phyloP scores from a whole-genome alignment of 83 land plant species.

The Isoetes engelmannii region DNA sequence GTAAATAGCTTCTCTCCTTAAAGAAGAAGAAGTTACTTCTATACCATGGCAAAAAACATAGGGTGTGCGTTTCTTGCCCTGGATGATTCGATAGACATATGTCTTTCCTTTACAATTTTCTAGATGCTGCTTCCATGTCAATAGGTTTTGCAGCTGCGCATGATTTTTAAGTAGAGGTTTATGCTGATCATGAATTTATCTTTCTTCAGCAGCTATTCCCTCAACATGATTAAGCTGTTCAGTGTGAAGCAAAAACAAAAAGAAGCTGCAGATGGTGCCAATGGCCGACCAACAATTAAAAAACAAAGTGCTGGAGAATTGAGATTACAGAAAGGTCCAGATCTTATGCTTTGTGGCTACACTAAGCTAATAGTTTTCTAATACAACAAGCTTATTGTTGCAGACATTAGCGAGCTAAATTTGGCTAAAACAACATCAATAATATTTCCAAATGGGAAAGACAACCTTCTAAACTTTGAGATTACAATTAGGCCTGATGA shows the following conservation, averaged over 20 bases:
- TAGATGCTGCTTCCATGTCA: no score
- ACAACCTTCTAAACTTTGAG: conserved; percentile 77
- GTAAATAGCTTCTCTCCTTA: no score
- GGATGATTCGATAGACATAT: no score
- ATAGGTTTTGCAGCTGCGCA: no score
- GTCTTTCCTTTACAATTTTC: no score
- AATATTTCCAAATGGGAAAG: conserved; percentile 70
- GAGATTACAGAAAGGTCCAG: conserved; percentile 35
- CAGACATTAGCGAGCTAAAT: conserved; percentile 80
- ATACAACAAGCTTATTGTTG: conserved; percentile 6
- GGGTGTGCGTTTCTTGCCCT: no score
- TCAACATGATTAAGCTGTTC: conserved; percentile 37
- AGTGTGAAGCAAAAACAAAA: conserved; percentile 40
- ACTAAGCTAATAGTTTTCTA: background rate
- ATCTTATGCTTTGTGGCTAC: background rate
- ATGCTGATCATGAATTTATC: no score
- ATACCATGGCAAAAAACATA: no score
- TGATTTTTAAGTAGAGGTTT: no score
- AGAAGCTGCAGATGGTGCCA: conserved; percentile 35
- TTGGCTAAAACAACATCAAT: conserved; percentile 61
- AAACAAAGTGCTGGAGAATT: conserved; percentile 41
- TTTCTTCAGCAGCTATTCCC: no score
- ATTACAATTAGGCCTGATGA: conserved; percentile 71
- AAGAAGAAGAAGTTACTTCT: no score
- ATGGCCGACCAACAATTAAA: conserved; percentile 26